Base-by-base conservation (phyloP, 2,329 filamentous ascomycete species). In the Lasiodiplodia theobromae region DNA sequence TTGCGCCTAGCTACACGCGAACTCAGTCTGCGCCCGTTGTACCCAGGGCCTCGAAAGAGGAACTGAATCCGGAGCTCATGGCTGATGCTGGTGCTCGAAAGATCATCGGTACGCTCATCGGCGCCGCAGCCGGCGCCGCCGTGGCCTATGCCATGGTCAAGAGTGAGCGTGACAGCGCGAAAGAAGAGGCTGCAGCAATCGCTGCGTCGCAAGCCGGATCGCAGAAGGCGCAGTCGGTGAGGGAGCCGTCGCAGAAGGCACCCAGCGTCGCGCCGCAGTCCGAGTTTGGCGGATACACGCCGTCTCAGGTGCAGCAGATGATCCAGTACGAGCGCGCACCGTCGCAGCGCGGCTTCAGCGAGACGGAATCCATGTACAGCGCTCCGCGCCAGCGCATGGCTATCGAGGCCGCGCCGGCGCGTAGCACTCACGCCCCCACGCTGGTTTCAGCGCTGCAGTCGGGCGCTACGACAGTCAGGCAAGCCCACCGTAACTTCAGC, bases 81-180 rank as follows among this genome's bases (percentile, higher is more conserved):
- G 77, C 84, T 57, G 79, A 86, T 4, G 80, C 87, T 49, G 85
- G 83, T 62, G 84, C 88, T 51, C 89, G 89, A 72, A 87, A 88
- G 23, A 85, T 94, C 52, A 85, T 96, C 56, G 92, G 93, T 8
- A 91, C 92, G 8, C 83, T 96, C 12, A 85, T 97, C 60, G 93
- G 92, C 53, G 92, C 91, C 38, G 92, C 92, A 18, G 92, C 92
- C 21, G 92, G 91, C 49, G 92, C 90, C 44, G 91, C 91, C 11
- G 83, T 92, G 51, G 91, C 92, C 11, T 97, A 96, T 79, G 89
- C 88, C 25, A 89, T 93, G 82, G 85, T 89, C 71, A 89, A 87
- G 72, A 85, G 85, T 69, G 89, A 91, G 71, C 75, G 77, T 63
- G 80, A 83, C 64, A 83, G 82, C 69, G 80, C 80, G 25, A 77